Conservation (phyloP, 495 filamentous ascomycete genomes). For the Cudoniella acicularis region DNA sequence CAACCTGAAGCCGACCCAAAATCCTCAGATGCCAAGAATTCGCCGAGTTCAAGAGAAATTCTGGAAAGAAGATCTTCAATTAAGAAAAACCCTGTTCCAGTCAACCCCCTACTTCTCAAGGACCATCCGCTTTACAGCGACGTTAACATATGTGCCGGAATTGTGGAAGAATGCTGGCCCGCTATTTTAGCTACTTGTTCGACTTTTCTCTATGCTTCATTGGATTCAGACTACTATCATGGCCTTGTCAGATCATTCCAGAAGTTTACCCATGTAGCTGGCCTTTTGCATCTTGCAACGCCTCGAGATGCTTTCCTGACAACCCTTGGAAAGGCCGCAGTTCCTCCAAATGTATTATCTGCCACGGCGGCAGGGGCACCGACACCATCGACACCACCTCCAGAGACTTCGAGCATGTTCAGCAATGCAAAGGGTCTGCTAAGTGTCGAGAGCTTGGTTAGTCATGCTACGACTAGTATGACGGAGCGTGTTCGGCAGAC, state of each 20-base stretch:
- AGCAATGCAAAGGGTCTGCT: constrained; percentile 61
- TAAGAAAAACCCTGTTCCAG: constrained; percentile 61
- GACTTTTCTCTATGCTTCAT: constrained; percentile 84
- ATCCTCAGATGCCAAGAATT: constrained; percentile 20
- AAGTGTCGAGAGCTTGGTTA: constrained; percentile 59
- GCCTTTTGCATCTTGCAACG: constrained; percentile 75
- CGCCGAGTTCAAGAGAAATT: constrained; percentile 37
- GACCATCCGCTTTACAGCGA: constrained; percentile 66
- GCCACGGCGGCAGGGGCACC: constrained; percentile 44
- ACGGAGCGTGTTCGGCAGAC: constrained; percentile 50
- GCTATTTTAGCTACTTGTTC: constrained; percentile 91
- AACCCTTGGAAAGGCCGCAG: constrained; percentile 85
- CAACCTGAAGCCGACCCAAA: constrained; percentile 36
- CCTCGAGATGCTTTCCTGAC: constrained; percentile 93
- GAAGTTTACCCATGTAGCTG: constrained; percentile 92
- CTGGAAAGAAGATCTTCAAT: constrained; percentile 42
- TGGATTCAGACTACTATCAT: constrained; percentile 95
- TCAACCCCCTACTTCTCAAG: constrained; percentile 74
- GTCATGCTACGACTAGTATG: constrained; percentile 34
- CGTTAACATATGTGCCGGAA: constrained; percentile 69
- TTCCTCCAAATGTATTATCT: constrained; percentile 70
- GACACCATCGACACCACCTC: constrained; percentile 35
- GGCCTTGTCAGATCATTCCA: constrained; percentile 91
- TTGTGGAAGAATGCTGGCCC: constrained; percentile 93
- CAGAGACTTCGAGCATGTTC: constrained; percentile 52